These are phyloP conservation scores for Teratosphaeria gauchensis DNA, from an alignment of 2,329 filamentous ascomycete species.

Conservation along the genomic window DNA sequence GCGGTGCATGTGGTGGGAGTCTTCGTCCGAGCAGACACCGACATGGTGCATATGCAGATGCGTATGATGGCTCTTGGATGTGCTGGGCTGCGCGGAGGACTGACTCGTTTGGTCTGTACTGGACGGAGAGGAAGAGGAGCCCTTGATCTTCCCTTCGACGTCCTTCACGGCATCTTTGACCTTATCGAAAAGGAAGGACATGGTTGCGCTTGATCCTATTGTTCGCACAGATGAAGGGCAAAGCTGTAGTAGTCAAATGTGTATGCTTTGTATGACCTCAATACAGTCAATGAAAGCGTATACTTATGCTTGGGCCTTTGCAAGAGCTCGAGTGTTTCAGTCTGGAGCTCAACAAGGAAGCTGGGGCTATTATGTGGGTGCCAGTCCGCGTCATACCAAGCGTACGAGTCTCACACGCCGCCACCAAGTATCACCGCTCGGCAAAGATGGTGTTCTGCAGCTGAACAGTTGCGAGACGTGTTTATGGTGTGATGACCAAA, in stretches of 20 bases:
- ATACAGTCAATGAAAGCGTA: not conserved
- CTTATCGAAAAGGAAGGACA: slow-evolving; percentile 41
- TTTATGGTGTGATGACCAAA: not conserved
- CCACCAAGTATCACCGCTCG: not conserved
- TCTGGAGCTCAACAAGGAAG: not conserved
- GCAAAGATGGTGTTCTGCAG: not conserved
- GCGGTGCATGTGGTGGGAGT: slow-evolving; percentile 39
- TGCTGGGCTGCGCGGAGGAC: not conserved
- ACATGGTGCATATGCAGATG: slow-evolving; percentile 21
- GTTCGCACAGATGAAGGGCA: not conserved
- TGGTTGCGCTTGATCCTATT: not conserved
- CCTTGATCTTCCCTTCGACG: slow-evolving; percentile 38
- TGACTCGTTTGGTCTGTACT: not conserved
- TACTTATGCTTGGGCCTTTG: not conserved
- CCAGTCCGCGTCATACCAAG: not conserved
- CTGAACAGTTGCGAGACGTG: not conserved
- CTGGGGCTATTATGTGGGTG: not conserved
- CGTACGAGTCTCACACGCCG: not conserved
- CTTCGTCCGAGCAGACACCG: slow-evolving; percentile 23
- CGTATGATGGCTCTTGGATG: slow-evolving; percentile 1
- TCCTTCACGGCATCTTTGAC: slow-evolving; percentile 44
- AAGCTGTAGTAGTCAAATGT: not conserved
- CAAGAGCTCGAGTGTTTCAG: not conserved
- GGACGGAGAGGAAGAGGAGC: slow-evolving; percentile 10
- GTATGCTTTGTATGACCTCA: not conserved